Evolutionary conservation across 2,329 filamentous ascomycete species (phyloP).

Genomic region (Botryotinia convoluta): DNA sequence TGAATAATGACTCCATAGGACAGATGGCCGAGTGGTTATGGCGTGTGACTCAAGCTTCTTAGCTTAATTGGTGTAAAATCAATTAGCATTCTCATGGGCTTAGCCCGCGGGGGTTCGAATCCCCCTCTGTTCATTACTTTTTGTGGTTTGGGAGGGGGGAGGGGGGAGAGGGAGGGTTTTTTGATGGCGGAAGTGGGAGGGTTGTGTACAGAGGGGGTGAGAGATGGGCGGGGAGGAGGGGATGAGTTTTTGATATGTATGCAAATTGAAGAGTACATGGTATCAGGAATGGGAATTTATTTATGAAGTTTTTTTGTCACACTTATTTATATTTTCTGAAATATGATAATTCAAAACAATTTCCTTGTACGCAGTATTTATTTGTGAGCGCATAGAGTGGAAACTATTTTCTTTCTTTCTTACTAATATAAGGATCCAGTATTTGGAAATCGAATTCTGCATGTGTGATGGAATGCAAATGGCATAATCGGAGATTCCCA

Average conservation of each 20-base stretch:
- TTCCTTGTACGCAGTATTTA: background rate
- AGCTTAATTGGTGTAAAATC: slow-evolving; percentile 6
- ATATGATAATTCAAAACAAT: background rate
- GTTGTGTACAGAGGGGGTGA: too few species aligned
- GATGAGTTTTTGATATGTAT: background rate
- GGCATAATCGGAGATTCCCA: too few species aligned
- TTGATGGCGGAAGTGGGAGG: background rate
- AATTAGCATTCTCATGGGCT: slow-evolving; percentile 17
- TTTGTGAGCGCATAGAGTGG: background rate
- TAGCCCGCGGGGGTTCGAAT: slow-evolving; percentile 21
- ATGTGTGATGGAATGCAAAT: too few species aligned
- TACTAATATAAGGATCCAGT: background rate
- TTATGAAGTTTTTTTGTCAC: too few species aligned
- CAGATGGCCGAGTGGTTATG: slow-evolving; percentile 19
- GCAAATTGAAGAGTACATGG: rapidly evolving
- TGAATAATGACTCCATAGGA: background rate
- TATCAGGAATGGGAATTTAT: background rate
- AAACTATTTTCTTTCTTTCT: background rate
- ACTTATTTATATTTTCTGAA: too few species aligned
- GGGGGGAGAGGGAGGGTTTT: background rate
- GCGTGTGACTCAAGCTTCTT: slow-evolving; percentile 20
- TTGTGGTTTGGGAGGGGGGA: background rate
- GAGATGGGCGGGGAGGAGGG: background rate
- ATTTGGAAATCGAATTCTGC: background rate
- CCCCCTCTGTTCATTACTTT: slow-evolving; percentile 15